phyloP scores from a whole-genome alignment of 1,284 basidiomycete species.

The Paramarasmius palmivorus region DNA sequence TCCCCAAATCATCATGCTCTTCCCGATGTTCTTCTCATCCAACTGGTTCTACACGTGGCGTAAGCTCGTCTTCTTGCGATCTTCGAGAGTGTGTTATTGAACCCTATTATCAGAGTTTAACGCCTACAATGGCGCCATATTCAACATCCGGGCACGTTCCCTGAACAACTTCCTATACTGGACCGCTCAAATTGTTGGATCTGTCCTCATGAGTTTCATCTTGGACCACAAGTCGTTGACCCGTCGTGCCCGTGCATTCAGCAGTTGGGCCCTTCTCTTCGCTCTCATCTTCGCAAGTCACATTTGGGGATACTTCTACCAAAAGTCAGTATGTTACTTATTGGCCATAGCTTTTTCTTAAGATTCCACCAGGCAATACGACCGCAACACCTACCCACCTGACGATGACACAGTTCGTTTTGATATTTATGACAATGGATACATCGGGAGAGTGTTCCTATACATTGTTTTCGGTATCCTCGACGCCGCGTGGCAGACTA shows the following conservation, averaged over 20 bases:
- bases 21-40: constrained; percentile 30
- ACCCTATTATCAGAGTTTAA: constrained; percentile 13
- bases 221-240: constrained; percentile 55
- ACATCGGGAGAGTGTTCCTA: constrained; percentile 52
- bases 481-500: constrained; percentile 60
- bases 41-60: constrained; percentile 29
- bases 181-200: constrained; percentile 66
- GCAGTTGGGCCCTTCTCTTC: constrained; percentile 60
- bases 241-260: constrained; percentile 64
- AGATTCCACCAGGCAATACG: constrained; percentile 49
- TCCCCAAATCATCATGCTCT: constrained; percentile 18
- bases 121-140: constrained; percentile 22
- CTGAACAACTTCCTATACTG: constrained; percentile 73
- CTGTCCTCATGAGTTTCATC: constrained; percentile 60
- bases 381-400: constrained; percentile 46
- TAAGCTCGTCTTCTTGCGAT: constrained; percentile 3
- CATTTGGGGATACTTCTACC: constrained; percentile 71
- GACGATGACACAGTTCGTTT: constrained; percentile 37
- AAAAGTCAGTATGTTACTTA: constrained; percentile 43
- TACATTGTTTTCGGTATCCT: constrained; percentile 63
- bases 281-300: constrained; percentile 64
- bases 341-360: neutral
- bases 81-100: neutral
- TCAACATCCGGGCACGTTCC: constrained; percentile 45
- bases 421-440: constrained; percentile 54